Conservation (phyloP, 768 basidiomycete species). For the Lactifluus volemus region DNA sequence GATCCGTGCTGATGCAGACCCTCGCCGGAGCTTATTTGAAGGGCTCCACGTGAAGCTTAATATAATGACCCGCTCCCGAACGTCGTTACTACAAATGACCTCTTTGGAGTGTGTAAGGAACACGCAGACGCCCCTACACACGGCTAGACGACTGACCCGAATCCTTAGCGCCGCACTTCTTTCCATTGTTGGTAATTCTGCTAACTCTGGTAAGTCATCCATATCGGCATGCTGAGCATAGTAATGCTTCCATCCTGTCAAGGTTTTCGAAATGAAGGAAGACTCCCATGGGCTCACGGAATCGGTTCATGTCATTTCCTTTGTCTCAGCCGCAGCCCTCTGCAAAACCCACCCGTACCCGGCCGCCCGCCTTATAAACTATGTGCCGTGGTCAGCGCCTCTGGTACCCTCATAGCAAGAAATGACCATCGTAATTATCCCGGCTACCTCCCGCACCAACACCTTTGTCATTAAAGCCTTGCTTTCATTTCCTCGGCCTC, state of each 20-base stretch:
- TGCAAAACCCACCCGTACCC: not conserved
- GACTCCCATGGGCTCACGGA: not conserved
- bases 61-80: not conserved
- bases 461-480: slow-evolving; percentile 8
- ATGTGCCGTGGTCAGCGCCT: not conserved
- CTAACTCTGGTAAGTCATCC: not conserved
- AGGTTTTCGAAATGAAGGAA: not conserved
- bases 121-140: not conserved
- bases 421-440: slow-evolving; percentile 18
- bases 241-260: slow-evolving; percentile 8
- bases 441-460: slow-evolving; percentile 18
- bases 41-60: not conserved
- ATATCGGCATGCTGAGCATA: not conserved
- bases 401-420: not conserved
- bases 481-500: slow-evolving; percentile 16
- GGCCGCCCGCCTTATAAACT: slow-evolving; percentile 9
- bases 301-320: slow-evolving; percentile 3
- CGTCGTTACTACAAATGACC: not conserved
- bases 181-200: slow-evolving; percentile 9
- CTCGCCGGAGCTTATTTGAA: not conserved
- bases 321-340: not conserved
- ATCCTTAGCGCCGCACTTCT: slow-evolving; percentile 11
- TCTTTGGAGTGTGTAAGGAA: not conserved
- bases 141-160: not conserved
- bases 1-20: not conserved